Evolutionary conservation across 2,329 filamentous ascomycete species (phyloP).

Genomic region (Penicillium rolfsii): DNA sequence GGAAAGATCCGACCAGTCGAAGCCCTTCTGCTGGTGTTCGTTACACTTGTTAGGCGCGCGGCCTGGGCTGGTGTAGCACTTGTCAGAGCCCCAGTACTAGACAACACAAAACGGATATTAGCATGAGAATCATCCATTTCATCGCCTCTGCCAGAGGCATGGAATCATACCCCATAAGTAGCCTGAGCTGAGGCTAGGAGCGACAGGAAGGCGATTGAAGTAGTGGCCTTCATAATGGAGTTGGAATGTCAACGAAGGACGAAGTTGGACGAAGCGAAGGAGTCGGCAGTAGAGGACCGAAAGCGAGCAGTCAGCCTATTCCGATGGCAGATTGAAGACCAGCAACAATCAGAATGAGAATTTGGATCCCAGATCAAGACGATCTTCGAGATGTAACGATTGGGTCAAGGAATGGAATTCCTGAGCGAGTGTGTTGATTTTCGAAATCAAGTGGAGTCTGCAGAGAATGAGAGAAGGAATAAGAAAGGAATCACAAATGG

Average conservation of each 20-base stretch:
- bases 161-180: conserved; percentile 49
- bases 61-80: conserved; percentile 66
- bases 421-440: conserved; percentile 10
- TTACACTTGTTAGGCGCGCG: conserved; percentile 80
- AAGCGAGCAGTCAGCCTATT: conserved; percentile 3
- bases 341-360: conserved; percentile 5
- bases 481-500: conserved; percentile 28
- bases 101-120: neutral
- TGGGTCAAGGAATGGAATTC: conserved; percentile 2
- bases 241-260: conserved; percentile 34
- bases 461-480: conserved; percentile 34
- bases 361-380: neutral
- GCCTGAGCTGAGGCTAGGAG: conserved; percentile 53
- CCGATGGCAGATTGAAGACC: conserved; percentile 9
- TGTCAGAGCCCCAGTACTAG: conserved; percentile 55
- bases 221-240: conserved; percentile 35
- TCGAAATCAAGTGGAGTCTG: conserved; percentile 8
- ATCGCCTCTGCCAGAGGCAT: neutral
- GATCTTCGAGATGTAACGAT: neutral
- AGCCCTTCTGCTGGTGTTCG: conserved; percentile 69
- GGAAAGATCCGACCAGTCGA: conserved; percentile 69
- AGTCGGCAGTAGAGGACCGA: neutral
- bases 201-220: conserved; percentile 35
- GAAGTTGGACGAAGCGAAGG: conserved; percentile 28
- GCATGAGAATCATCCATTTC: neutral